Evolutionary conservation across 2,329 filamentous ascomycete species (phyloP).

Genomic region (Oidium heveae): DNA sequence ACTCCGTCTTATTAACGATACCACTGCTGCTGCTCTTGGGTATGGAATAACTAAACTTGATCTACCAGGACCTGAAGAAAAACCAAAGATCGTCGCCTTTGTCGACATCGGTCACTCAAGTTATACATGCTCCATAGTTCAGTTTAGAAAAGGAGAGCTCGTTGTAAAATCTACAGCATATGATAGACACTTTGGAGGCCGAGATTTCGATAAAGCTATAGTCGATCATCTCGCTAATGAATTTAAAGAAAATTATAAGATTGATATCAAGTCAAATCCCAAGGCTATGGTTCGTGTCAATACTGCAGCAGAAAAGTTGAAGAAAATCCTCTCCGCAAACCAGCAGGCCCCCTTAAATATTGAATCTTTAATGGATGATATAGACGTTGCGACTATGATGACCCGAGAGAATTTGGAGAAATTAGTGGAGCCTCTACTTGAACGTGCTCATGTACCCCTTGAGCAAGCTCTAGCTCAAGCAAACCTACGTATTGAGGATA

Average conservation of each 20-base stretch:
- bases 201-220: conserved; percentile 86
- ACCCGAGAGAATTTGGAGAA: conserved; percentile 88
- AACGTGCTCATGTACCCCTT: conserved; percentile 45
- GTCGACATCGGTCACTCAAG: conserved; percentile 92
- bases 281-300: conserved; percentile 75
- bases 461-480: conserved; percentile 89
- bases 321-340: conserved; percentile 96
- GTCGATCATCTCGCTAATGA: conserved; percentile 87
- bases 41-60: conserved; percentile 97
- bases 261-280: conserved; percentile 73
- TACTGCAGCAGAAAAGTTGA: conserved; percentile 82
- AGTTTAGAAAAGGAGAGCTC: conserved; percentile 93
- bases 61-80: conserved; percentile 68
- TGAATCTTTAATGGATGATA: conserved; percentile 94
- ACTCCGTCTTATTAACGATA: conserved; percentile 91
- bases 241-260: conserved; percentile 95
- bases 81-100: conserved; percentile 72
- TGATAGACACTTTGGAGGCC: conserved; percentile 90
- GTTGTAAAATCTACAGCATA: conserved; percentile 78
- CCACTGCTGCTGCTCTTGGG: conserved; percentile 80
- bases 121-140: conserved; percentile 81
- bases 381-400: conserved; percentile 71
- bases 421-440: conserved; percentile 63
- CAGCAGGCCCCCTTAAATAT: conserved; percentile 82
- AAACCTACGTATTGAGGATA: conserved; percentile 73